Evolutionary conservation across 768 basidiomycete species (phyloP).

Genomic region (Calocybe gangraenosa): DNA sequence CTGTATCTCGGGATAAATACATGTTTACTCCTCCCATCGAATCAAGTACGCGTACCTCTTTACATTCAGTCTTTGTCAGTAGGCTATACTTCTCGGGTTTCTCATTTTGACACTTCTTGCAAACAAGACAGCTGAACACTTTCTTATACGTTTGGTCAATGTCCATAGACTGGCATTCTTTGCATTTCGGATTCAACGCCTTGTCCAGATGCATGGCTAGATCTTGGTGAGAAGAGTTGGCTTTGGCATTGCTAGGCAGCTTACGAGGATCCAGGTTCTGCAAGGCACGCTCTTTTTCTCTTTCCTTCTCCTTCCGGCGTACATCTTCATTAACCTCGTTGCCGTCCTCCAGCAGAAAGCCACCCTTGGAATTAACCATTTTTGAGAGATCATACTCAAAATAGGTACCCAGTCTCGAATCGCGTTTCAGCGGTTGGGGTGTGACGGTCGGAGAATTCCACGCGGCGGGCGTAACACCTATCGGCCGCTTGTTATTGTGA

Average conservation of each 20-base stretch:
- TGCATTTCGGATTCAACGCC: constrained; percentile 75
- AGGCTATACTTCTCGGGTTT: constrained; percentile 91
- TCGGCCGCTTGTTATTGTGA: constrained; percentile 71
- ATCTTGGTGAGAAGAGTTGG: constrained; percentile 3
- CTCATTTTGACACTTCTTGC: constrained; percentile 86
- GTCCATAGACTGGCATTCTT: constrained; percentile 82
- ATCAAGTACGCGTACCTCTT: constrained; percentile 55
- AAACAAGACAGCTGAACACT: constrained; percentile 82
- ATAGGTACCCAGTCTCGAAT: constrained; percentile 82
- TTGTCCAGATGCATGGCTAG: constrained; percentile 78
- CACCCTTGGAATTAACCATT: constrained; percentile 95
- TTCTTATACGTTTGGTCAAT: constrained; percentile 81
- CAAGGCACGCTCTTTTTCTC: constrained; percentile 72
- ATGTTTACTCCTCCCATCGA: background rate
- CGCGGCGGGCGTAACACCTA: constrained; percentile 51
- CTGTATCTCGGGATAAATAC: constrained; percentile 32
- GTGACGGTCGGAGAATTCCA: constrained; percentile 60
- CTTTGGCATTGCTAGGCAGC: constrained; percentile 18
- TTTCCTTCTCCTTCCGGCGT: constrained; percentile 72
- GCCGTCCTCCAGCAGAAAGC: constrained; percentile 90
- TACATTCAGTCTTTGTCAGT: constrained; percentile 97
- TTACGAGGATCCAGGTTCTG: constrained; percentile 74
- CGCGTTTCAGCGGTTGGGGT: constrained; percentile 56
- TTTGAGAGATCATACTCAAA: constrained; percentile 97
- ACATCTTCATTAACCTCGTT: constrained; percentile 75